Conservation (phyloP, 1,284 basidiomycete species). For the Ustilago xerochloae region DNA sequence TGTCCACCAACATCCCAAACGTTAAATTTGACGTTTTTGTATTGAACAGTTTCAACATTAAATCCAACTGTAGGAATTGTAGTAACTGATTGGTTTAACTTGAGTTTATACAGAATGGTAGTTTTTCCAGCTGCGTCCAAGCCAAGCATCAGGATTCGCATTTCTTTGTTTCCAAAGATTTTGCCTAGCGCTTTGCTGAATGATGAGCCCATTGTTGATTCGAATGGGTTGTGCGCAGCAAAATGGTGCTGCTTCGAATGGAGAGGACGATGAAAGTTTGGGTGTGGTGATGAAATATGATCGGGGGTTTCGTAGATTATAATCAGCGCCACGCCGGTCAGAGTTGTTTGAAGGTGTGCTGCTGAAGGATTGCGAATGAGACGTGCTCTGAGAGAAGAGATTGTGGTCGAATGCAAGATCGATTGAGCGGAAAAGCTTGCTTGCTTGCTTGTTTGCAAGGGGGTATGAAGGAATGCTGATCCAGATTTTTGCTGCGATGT, state of each 20-base stretch:
- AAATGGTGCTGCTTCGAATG: background rate
- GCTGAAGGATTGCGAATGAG: too few species aligned
- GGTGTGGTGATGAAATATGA: too few species aligned
- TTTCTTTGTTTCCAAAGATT: slow-evolving; percentile 99
- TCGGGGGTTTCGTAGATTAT: too few species aligned
- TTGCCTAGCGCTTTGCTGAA: slow-evolving; percentile 80
- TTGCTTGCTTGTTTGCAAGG: background rate
- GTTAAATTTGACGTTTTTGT: slow-evolving; percentile 70
- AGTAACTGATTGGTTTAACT: slow-evolving; percentile 98
- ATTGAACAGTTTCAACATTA: slow-evolving; percentile 70
- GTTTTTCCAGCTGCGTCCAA: slow-evolving; percentile 87
- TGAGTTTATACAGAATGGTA: slow-evolving; percentile 96
- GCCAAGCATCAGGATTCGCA: slow-evolving; percentile 86
- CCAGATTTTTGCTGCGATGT: too few species aligned
- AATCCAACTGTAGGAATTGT: slow-evolving; percentile 93
- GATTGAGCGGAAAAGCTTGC: background rate
- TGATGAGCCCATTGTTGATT: slow-evolving; percentile 57
- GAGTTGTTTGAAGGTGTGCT: too few species aligned
- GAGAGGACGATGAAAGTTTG: background rate
- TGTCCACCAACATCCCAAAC: slow-evolving; percentile 70
- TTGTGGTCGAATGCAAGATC: too few species aligned
- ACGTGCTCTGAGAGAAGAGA: too few species aligned
- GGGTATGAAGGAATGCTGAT: too few species aligned
- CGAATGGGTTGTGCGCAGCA: background rate
- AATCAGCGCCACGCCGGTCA: too few species aligned